These are phyloP conservation scores for Fusarium solani-melongenae DNA, from an alignment of 2,329 filamentous ascomycete species.

Conservation along the genomic window DNA sequence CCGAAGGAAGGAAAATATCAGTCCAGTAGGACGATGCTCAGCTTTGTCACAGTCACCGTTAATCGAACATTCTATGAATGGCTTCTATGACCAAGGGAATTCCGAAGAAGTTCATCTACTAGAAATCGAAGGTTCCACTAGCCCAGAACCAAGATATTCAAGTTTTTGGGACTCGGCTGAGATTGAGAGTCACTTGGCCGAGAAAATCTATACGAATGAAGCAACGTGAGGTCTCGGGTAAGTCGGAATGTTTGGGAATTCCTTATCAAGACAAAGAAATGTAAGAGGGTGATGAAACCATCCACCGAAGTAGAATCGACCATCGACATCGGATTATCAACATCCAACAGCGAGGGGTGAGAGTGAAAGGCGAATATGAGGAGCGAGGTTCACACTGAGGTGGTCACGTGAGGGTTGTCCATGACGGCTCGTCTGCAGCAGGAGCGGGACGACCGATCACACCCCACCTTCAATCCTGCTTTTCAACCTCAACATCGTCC, in stretches of 20 bases:
- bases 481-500: slow-evolving; percentile 4
- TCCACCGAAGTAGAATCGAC: background rate
- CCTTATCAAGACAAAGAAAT: background rate
- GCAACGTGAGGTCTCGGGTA: background rate
- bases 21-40: fast-evolving
- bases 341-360: background rate
- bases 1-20: background rate
- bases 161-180: background rate
- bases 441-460: slow-evolving; percentile 4
- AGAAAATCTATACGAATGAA: background rate
- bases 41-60: too few species aligned
- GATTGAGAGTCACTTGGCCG: background rate
- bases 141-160: background rate
- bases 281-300: background rate
- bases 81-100: too few species aligned
- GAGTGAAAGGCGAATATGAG: background rate
- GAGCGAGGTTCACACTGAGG: background rate
- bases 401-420: slow-evolving; percentile 17
- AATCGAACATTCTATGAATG: background rate
- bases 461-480: slow-evolving; percentile 3
- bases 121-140: background rate
- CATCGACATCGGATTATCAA: background rate
- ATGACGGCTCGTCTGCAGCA: background rate
- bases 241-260: background rate
- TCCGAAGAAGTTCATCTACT: background rate